A percentile compares a stretch with the other conserved stretches of the same genome.
These are phyloP conservation scores for Volvox africanus DNA, from an alignment of 139 green algal species.

Conservation along the genomic window DNA sequence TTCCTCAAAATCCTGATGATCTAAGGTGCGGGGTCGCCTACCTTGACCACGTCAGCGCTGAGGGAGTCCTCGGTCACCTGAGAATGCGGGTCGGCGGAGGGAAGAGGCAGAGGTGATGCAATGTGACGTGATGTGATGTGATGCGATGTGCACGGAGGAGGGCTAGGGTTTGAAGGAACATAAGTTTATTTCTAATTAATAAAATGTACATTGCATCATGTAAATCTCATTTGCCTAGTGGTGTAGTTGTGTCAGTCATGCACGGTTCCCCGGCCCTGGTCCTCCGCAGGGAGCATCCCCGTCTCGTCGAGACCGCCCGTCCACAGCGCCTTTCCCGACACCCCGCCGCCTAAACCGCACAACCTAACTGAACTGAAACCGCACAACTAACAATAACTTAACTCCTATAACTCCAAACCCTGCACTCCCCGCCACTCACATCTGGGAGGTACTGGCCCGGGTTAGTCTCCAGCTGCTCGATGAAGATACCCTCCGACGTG, in stretches of 20 bases:
- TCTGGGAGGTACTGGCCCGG: conserved; percentile 58
- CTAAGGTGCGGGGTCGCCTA: not conserved
- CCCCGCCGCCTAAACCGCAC: too few species aligned
- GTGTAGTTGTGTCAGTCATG: too few species aligned
- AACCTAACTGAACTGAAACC: not conserved
- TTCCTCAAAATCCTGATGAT: too few species aligned
- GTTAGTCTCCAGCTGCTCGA: conserved; percentile 63
- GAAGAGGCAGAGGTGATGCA: not conserved
- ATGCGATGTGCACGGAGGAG: too few species aligned
- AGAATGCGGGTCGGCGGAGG: not conserved
- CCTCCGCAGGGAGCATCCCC: not conserved
- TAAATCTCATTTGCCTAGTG: too few species aligned
- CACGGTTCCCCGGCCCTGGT: too few species aligned
- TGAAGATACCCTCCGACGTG: conserved; percentile 59
- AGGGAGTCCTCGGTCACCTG: conserved; percentile 59
- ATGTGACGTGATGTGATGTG: too few species aligned
- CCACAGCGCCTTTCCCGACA: not conserved
- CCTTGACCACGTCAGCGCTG: conserved; percentile 54
- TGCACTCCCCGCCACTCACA: conserved; percentile 11
- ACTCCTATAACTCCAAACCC: too few species aligned
- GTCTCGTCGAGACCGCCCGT: not conserved
- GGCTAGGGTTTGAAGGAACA: too few species aligned
- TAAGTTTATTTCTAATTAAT: too few species aligned
- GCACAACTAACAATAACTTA: too few species aligned
- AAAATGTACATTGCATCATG: too few species aligned